These are phyloP conservation scores for Pythium dissotocum DNA, from an alignment of 352 stramenopile genomes.

Conservation along the genomic window DNA sequence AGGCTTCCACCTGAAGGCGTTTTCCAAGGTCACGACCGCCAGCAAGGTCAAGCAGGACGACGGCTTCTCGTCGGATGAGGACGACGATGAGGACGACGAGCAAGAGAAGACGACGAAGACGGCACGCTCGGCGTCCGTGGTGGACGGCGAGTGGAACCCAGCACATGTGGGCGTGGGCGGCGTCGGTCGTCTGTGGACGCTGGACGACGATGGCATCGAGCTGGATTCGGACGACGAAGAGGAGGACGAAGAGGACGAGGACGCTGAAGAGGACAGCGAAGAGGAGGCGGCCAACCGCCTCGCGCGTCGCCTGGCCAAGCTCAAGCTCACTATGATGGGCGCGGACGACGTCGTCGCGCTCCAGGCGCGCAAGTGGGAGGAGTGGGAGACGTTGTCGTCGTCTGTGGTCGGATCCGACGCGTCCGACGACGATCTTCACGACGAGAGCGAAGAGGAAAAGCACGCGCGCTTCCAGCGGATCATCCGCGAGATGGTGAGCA, in stretches of 20 bases:
- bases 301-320: slow-evolving; percentile 50
- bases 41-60: slow-evolving; percentile 55
- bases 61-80: slow-evolving; percentile 74
- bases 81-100: slow-evolving; percentile 38
- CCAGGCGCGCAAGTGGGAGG: slow-evolving; percentile 62
- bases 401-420: slow-evolving; percentile 29
- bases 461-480: slow-evolving; percentile 73
- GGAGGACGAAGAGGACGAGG: slow-evolving; percentile 7
- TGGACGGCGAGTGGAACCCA: slow-evolving; percentile 54
- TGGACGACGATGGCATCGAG: slow-evolving; percentile 77
- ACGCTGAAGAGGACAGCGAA: slow-evolving; percentile 1
- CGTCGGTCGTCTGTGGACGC: slow-evolving; percentile 76
- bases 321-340: slow-evolving; percentile 72
- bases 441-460: slow-evolving; percentile 38
- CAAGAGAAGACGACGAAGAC: slow-evolving; percentile 26
- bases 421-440: slow-evolving; percentile 49
- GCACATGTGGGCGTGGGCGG: slow-evolving; percentile 69
- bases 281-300: slow-evolving; percentile 17
- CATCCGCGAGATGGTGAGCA: slow-evolving; percentile 82
- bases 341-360: slow-evolving; percentile 58
- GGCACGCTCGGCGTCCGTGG: slow-evolving; percentile 26
- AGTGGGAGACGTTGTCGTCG: slow-evolving; percentile 82
- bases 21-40: slow-evolving; percentile 80
- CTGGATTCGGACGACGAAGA: slow-evolving; percentile 31
- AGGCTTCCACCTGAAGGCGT: slow-evolving; percentile 65